Evolutionary conservation across 2,329 filamentous ascomycete species (phyloP).

Genomic region (Claviceps monticola): DNA sequence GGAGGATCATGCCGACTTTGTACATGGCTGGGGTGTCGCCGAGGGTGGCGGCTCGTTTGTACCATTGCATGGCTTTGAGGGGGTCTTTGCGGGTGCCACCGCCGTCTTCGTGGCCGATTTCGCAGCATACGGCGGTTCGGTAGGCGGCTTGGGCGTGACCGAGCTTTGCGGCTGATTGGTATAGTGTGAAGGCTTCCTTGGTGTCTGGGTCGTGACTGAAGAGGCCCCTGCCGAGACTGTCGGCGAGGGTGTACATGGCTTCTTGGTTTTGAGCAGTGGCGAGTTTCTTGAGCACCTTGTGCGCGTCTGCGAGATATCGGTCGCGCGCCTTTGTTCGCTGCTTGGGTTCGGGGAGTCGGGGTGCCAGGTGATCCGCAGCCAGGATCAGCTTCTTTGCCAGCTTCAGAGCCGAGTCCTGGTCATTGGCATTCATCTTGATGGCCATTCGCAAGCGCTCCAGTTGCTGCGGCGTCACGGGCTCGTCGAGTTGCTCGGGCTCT

Average conservation of each 20-base stretch:
- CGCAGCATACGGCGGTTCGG: slow-evolving; percentile 90
- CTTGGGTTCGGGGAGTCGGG: slow-evolving; percentile 51
- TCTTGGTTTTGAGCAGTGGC: slow-evolving; percentile 59
- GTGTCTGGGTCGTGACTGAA: slow-evolving; percentile 70
- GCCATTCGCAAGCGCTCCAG: slow-evolving; percentile 59
- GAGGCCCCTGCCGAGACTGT: slow-evolving; percentile 70
- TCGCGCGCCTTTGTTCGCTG: slow-evolving; percentile 65
- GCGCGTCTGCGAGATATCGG: slow-evolving; percentile 69
- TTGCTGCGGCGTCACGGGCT: slow-evolving; percentile 60
- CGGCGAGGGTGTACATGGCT: slow-evolving; percentile 88
- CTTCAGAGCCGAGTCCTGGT: slow-evolving; percentile 55
- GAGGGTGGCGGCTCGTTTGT: slow-evolving; percentile 78
- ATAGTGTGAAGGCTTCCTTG: slow-evolving; percentile 86
- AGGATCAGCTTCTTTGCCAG: slow-evolving; percentile 78
- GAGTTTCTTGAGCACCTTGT: slow-evolving; percentile 86
- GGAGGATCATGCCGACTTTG: slow-evolving; percentile 90
- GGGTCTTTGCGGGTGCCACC: slow-evolving; percentile 86
- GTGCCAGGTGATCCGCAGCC: slow-evolving; percentile 62
- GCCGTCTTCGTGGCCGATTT: slow-evolving; percentile 87
- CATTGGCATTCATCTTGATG: slow-evolving; percentile 57
- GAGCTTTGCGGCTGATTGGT: slow-evolving; percentile 84
- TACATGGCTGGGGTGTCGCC: slow-evolving; percentile 95
- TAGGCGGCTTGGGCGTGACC: slow-evolving; percentile 82
- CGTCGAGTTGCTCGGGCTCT: slow-evolving; percentile 7
- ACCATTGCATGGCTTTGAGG: slow-evolving; percentile 94